Conservation (phyloP, 1,284 basidiomycete species). For the Ceratobasidium sp. region DNA sequence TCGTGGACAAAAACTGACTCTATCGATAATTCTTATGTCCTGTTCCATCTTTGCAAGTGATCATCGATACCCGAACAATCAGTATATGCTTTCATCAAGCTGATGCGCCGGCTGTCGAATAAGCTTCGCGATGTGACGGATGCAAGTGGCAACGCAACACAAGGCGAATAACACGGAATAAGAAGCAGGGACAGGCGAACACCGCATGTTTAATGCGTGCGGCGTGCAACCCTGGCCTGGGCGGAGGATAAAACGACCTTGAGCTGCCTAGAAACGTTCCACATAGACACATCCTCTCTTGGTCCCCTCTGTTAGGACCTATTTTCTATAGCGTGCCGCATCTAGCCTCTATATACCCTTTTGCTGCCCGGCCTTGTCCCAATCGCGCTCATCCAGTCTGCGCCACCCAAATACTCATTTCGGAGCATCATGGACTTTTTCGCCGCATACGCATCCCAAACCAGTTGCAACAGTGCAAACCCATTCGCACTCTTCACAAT, state of each 20-base stretch:
- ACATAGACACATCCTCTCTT: neutral
- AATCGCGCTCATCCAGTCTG: neutral
- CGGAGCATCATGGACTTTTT: conserved; percentile 29
- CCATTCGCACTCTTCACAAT: conserved; percentile 36
- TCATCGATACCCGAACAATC: neutral
- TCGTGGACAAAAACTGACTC: no score
- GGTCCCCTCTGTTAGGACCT: neutral
- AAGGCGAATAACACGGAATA: neutral
- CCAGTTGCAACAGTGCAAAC: conserved; percentile 26
- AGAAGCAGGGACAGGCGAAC: neutral
- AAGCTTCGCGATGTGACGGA: conserved; percentile 14
- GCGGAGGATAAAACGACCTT: neutral
- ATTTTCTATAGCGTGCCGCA: neutral
- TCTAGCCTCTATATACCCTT: no score
- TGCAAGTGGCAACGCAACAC: neutral
- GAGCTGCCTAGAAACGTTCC: neutral
- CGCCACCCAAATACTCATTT: neutral
- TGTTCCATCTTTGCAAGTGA: no score
- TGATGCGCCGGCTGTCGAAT: neutral
- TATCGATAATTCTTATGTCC: no score
- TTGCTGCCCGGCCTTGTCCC: neutral
- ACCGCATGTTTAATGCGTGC: neutral
- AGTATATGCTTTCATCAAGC: neutral
- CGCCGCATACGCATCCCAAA: conserved; percentile 23
- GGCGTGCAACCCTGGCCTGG: neutral